Conservation (phyloP, 805 yeast species). For the Sporopachydermia quercuum region DNA sequence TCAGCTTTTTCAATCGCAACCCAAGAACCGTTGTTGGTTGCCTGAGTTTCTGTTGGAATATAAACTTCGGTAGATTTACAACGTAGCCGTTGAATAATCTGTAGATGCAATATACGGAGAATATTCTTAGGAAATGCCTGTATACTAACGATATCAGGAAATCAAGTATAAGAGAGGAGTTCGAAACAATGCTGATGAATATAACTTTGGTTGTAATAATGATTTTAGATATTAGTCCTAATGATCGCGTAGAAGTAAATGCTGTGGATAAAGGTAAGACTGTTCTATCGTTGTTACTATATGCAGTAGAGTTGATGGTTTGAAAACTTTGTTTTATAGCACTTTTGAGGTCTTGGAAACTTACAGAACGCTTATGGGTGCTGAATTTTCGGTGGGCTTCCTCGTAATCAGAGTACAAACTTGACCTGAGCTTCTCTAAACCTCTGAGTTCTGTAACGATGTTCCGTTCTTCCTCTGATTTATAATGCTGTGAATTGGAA, state of each 20-base stretch:
- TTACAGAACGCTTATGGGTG: background rate
- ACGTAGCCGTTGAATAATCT: slow-evolving; percentile 18
- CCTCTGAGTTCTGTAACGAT: background rate
- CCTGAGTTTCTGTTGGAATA: background rate
- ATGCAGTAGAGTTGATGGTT: too few species aligned
- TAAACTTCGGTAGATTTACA: background rate
- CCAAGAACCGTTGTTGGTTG: background rate
- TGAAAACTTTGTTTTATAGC: background rate
- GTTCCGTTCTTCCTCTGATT: background rate
- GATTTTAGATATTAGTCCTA: slow-evolving; percentile 13
- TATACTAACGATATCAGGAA: too few species aligned
- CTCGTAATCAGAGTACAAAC: background rate
- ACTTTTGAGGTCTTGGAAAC: background rate
- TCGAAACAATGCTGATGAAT: slow-evolving; percentile 15
- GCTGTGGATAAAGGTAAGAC: slow-evolving; percentile 14
- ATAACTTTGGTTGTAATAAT: slow-evolving; percentile 14
- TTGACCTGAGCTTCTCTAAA: background rate
- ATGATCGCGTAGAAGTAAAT: slow-evolving; percentile 16
- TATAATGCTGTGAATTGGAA: background rate
- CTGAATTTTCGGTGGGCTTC: background rate
- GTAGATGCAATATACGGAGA: slow-evolving; percentile 26
- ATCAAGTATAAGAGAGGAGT: slow-evolving; percentile 15
- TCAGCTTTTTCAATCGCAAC: background rate
- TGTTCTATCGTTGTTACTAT: background rate
- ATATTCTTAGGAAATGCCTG: slow-evolving; percentile 8